These are phyloP conservation scores for Carex cristatella DNA, from an alignment of 176 grass and related monocot genomes.

Conservation along the genomic window DNA sequence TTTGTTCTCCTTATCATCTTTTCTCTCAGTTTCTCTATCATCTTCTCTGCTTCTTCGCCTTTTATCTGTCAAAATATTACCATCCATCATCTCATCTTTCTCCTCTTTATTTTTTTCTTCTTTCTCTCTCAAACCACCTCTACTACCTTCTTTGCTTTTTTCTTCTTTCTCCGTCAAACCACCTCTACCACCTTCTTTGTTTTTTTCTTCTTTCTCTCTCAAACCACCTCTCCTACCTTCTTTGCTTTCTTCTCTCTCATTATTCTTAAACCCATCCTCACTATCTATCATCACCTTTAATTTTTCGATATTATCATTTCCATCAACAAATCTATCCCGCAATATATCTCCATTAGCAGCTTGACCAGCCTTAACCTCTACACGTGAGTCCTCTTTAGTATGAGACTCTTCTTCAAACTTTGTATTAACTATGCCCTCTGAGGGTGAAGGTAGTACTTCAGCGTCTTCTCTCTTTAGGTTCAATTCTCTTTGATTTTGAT, in stretches of 20 bases:
- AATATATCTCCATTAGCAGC: conserved; percentile 25
- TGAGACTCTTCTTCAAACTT: conserved; percentile 27
- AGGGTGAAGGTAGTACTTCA: background rate
- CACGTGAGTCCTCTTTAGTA: conserved; percentile 16
- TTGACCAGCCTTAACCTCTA: conserved; percentile 30
- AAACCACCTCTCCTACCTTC: conserved; percentile 25
- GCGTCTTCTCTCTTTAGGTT: background rate
- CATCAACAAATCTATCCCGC: conserved; percentile 23
- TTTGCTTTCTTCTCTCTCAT: conserved; percentile 28
- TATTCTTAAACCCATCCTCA: conserved; percentile 40
- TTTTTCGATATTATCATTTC: conserved; percentile 41
- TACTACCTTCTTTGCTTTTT: conserved; percentile 32
- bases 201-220: conserved; percentile 47
- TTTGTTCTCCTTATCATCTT: conserved; percentile 17
- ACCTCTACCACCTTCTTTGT: conserved; percentile 19
- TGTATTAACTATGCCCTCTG: conserved; percentile 9
- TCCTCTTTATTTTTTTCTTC: conserved; percentile 52
- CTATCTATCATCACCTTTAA: conserved; percentile 34
- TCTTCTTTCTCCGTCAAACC: conserved; percentile 40
- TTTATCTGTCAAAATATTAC: conserved; percentile 18
- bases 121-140: conserved; percentile 34
- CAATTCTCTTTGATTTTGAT: conserved; percentile 17
- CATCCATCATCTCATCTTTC: conserved; percentile 37
- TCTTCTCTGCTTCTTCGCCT: background rate
- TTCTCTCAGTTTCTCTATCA: conserved; percentile 2